phyloP scores from a whole-genome alignment of 495 filamentous ascomycete genomes.

The Aspergillus leporis region DNA sequence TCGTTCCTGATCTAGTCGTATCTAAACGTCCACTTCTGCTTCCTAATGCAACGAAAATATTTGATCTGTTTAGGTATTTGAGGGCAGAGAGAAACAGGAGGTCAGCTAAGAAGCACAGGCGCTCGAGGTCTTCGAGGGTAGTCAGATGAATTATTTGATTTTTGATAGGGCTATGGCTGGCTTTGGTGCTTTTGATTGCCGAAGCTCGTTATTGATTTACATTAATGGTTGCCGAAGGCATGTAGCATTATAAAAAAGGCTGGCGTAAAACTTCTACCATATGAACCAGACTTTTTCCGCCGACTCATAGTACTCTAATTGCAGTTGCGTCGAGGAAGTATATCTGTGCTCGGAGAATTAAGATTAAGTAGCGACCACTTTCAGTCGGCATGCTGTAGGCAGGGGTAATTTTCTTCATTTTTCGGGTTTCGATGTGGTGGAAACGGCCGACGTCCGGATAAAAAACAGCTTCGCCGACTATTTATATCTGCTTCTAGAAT shows the following conservation, averaged over 20 bases:
- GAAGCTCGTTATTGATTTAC: too few species aligned
- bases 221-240: too few species aligned
- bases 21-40: constrained; percentile 2
- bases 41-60: not conserved
- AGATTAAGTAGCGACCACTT: not conserved
- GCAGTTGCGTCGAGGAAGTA: not conserved
- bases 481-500: not conserved
- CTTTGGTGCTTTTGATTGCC: too few species aligned
- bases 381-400: not conserved
- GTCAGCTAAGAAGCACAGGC: not conserved
- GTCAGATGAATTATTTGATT: too few species aligned
- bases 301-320: not conserved
- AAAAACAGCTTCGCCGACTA: not conserved
- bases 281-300: too few species aligned
- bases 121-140: not conserved
- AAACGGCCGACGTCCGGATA: not conserved
- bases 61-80: not conserved
- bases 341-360: not conserved
- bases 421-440: not conserved
- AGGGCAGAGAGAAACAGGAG: too few species aligned
- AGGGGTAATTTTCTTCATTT: not conserved
- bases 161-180: too few species aligned
- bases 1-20: constrained; percentile 6
- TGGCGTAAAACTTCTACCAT: too few species aligned
- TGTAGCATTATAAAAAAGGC: too few species aligned